phyloP scores from a whole-genome alignment of 495 filamentous ascomycete genomes.

The Lasiosphaeriaceae sp. region DNA sequence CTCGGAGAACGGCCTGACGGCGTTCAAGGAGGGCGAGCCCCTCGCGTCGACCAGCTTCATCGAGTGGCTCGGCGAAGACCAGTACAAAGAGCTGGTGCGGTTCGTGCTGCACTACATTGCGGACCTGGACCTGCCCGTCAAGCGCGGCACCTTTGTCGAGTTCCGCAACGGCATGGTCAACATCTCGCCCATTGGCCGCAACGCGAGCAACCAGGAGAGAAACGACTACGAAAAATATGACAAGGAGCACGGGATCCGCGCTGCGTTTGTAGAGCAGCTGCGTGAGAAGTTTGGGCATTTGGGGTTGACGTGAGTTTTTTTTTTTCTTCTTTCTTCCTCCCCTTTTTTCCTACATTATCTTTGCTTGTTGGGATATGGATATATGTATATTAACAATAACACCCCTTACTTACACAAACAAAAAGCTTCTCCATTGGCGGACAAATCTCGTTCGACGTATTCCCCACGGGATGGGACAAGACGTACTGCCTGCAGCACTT shows the following conservation, averaged over 20 bases:
- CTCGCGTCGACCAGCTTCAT: conserved; percentile 82
- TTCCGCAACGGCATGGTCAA: conserved; percentile 99
- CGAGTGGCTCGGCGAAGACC: conserved; percentile 83
- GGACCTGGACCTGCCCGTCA: conserved; percentile 80
- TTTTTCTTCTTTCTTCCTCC: neutral
- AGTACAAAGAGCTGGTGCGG: conserved; percentile 82
- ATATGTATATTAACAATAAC: no score
- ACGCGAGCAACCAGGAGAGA: conserved; percentile 76
- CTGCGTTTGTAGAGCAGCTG: conserved; percentile 66
- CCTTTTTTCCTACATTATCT: conserved; percentile 5
- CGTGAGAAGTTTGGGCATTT: conserved; percentile 77
- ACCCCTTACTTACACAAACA: neutral
- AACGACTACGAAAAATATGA: conserved; percentile 78
- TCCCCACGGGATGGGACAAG: conserved; percentile 97
- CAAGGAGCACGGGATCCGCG: conserved; percentile 66
- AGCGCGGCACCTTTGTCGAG: conserved; percentile 94
- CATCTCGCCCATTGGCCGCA: conserved; percentile 85
- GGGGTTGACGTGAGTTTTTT: conserved; percentile 69
- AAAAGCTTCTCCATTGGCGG: conserved; percentile 81
- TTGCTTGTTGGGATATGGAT: no score
- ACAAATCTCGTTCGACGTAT: conserved; percentile 97
- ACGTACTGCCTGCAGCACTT: conserved; percentile 92
- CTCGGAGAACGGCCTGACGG: conserved; percentile 89
- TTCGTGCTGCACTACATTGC: conserved; percentile 88
- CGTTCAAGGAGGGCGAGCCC: conserved; percentile 72